Evolutionary conservation across 1,139 yeast species (phyloP), one percentile per base, ranked within the genome.

Genomic region (Debaryomyces fabryi): DNA sequence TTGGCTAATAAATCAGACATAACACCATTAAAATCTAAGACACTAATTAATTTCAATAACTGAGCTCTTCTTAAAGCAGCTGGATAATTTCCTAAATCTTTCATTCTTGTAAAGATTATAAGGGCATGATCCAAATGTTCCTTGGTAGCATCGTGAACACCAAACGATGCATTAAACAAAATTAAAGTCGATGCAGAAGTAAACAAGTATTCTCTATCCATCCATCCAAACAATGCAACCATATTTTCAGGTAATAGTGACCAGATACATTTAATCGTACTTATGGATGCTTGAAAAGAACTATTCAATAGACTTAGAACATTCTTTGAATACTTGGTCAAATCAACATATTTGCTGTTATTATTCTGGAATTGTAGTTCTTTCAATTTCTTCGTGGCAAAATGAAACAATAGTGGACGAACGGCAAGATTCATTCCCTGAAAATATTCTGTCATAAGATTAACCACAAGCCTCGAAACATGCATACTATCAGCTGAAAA

Each of bases 391-490:
- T 84, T 78, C 9, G 88, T 79, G 0, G 91, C 90, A 65, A 89
- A 88, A 64, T 88, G 95, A 58, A 88, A 86, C 42, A 89, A 66
- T 39, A 89, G 69, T 2, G 96, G 96, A 46, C 96, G 69, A 2
- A 89, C 92, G 0, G 96, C 92, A 42, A 89, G 68, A 58, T 89
- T 89, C 62, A 88, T 79, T 49, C 96, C 96, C 63, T 88, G 95
- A 60, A 86, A 88, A 64, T 88, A 89, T 60, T 88, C 96, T 2
- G 95, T 86, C 84, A 86, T 86, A 57, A 88, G 76, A 61, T 88
- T 89, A 7, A 88, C 90, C 16, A 83, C 82, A 24, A 87, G 69
- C 54, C 96, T 72, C 2, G 89, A 78, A 7, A 87, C 83, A 47
- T 78, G 75, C 21, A 87, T 69, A 38, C 81, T 78, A 5, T 76